phyloP scores from a whole-genome alignment of 192 early-diverging fungal species.

The Backusella sp. region DNA sequence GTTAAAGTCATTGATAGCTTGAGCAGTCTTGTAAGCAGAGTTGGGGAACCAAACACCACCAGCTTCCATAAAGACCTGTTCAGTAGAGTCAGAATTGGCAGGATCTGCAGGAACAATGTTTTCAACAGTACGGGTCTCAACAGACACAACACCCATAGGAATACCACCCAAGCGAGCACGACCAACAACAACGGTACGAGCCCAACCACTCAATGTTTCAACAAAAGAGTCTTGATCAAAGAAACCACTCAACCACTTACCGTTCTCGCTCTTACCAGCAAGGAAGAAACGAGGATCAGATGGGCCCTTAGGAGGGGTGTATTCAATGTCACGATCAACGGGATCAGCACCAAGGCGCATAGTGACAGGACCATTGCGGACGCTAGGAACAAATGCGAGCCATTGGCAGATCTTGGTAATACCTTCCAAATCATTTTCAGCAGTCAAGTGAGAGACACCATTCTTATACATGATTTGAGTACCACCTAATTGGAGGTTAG shows the following conservation, averaged over 20 bases:
- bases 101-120: constrained; percentile 92
- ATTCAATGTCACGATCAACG: constrained; percentile 80
- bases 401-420: constrained; percentile 92
- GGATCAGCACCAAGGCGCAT: constrained; percentile 66
- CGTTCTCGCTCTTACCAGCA: constrained; percentile 67
- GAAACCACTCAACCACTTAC: constrained; percentile 86
- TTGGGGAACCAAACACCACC: constrained; percentile 99
- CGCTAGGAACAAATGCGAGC: constrained; percentile 87
- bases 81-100: constrained; percentile 84
- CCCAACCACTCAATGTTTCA: constrained; percentile 97
- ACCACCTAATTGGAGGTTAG: constrained; percentile 97
- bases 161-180: constrained; percentile 95
- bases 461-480: constrained; percentile 99
- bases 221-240: constrained; percentile 97
- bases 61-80: constrained; percentile 88
- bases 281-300: constrained; percentile 93
- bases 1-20: constrained; percentile 99
- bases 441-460: constrained; percentile 96
- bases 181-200: constrained; percentile 92
- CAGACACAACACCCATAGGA: constrained; percentile 94
- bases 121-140: constrained; percentile 94
- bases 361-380: constrained; percentile 65
- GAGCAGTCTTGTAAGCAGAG: constrained; percentile 99
- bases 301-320: constrained; percentile 76
- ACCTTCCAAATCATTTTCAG: constrained; percentile 92